Percentiles rank a stretch among this genome's conserved stretches.
phyloP scores from a whole-genome alignment of 176 grass and related monocot genomes.

The Cymbopogon citratus region DNA sequence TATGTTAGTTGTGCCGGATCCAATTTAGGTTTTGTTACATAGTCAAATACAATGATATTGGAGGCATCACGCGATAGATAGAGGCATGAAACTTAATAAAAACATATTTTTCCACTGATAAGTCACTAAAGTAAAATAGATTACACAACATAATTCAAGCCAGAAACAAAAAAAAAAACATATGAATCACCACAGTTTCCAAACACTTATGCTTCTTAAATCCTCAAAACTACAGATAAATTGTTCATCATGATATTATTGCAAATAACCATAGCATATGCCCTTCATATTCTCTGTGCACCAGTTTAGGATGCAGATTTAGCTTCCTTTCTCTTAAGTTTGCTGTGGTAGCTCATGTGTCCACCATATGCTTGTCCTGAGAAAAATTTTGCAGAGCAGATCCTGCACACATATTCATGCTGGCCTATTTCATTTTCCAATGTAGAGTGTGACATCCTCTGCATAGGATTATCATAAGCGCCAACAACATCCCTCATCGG shows the following conservation, averaged over 20 bases:
- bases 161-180: background rate
- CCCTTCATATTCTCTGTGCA: background rate
- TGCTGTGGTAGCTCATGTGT: background rate
- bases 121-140: background rate
- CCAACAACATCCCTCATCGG: background rate
- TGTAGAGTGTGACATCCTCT: background rate
- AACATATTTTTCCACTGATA: too few relatives aligned
- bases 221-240: background rate
- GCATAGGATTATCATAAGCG: background rate
- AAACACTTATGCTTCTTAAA: background rate
- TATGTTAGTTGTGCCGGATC: too few relatives aligned
- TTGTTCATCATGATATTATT: background rate
- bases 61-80: too few relatives aligned
- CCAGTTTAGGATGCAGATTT: background rate
- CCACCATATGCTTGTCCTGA: background rate
- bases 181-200: background rate
- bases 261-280: background rate
- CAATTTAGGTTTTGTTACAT: too few relatives aligned
- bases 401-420: background rate
- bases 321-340: background rate
- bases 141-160: background rate
- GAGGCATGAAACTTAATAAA: too few relatives aligned
- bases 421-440: background rate
- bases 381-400: background rate
- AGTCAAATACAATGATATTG: too few relatives aligned